Evolutionary conservation across 2,329 filamentous ascomycete species (phyloP), one percentile per base, ranked within the genome.

Genomic region (Raffaelea arxii): DNA sequence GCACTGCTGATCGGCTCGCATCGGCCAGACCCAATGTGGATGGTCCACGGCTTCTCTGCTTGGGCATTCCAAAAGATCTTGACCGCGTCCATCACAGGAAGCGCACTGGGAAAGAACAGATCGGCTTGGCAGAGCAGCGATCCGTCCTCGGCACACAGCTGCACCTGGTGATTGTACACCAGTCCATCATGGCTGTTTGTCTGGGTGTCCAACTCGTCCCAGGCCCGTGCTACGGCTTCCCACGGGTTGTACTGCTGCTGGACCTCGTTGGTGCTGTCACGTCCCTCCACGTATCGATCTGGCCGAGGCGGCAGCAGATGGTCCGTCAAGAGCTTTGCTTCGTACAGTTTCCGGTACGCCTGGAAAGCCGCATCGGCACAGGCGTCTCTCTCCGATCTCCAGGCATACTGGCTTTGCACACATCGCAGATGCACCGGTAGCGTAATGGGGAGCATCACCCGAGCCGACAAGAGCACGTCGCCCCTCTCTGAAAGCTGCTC

Each of bases 331-430:
- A 96, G 67, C 0, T 84, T 83, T 23, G 76, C 82, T 7, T 75
- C 55, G 58, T 91, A 80, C 0, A 97, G 69, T 5, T 70, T 70
- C 21, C 77, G 64, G 57, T 90, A 95, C 1, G 89, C 86, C 56
- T 86, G 77, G 51, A 94, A 92, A 0, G 87, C 84, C 1, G 84
- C 87, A 61, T 96, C 91, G 57, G 84, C 87, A 54, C 71, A 80
- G 0, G 89, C 88, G 54, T 78, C 80, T 48, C 71, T 76, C 56
- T 92, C 82, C 0, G 80, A 85, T 11, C 54, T 62, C 89, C 89
- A 96, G n/a, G 60, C 51, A 30, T 59, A 51, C 24, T 61, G 59
- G 44, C 82, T 77, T 21, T 64, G 55, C 0, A 75, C 69, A 35
- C 62, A 65, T 16, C 84, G 77, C 10, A 88, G 62, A 12, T 71